Evolutionary conservation across 2,329 filamentous ascomycete genomes (phyloP).

Genomic region (Westerdykella sp.): DNA sequence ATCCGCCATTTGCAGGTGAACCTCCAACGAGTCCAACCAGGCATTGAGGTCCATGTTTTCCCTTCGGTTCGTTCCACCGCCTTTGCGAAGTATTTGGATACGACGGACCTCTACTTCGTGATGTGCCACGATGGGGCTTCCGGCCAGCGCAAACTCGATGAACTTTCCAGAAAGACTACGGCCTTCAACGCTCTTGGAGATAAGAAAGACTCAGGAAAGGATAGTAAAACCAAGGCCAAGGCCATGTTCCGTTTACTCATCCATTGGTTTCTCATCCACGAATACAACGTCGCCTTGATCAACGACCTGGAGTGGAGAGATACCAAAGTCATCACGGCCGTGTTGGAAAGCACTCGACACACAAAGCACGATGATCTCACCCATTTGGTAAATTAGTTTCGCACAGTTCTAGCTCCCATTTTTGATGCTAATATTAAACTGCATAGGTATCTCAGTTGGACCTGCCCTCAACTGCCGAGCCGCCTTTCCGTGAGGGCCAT

Average conservation of each 20-base stretch:
- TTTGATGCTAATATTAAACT: neutral
- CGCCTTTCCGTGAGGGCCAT: too few relatives aligned
- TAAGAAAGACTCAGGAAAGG: constrained; percentile 6
- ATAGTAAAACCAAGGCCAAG: constrained; percentile 20
- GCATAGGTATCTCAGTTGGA: neutral
- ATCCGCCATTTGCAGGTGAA: constrained; percentile 55
- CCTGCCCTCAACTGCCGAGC: neutral
- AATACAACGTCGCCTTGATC: constrained; percentile 57
- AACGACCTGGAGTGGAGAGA: constrained; percentile 59
- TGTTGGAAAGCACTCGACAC: constrained; percentile 11
- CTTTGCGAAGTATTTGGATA: constrained; percentile 52
- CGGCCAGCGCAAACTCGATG: constrained; percentile 7
- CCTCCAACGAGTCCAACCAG: constrained; percentile 33
- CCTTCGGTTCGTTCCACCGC: constrained; percentile 42
- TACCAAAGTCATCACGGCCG: constrained; percentile 49
- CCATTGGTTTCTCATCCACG: constrained; percentile 48
- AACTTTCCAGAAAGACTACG: constrained; percentile 10
- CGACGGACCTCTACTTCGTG: constrained; percentile 57
- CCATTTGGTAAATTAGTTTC: constrained; percentile 5
- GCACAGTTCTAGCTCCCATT: neutral
- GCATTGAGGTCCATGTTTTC: constrained; percentile 46
- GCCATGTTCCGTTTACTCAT: constrained; percentile 45
- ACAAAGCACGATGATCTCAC: constrained; percentile 1
- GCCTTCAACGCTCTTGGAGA: constrained; percentile 15
- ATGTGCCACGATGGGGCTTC: constrained; percentile 60